Base-by-base conservation (phyloP, 2,329 filamentous ascomycete genomes). In the Microsporum canis region DNA sequence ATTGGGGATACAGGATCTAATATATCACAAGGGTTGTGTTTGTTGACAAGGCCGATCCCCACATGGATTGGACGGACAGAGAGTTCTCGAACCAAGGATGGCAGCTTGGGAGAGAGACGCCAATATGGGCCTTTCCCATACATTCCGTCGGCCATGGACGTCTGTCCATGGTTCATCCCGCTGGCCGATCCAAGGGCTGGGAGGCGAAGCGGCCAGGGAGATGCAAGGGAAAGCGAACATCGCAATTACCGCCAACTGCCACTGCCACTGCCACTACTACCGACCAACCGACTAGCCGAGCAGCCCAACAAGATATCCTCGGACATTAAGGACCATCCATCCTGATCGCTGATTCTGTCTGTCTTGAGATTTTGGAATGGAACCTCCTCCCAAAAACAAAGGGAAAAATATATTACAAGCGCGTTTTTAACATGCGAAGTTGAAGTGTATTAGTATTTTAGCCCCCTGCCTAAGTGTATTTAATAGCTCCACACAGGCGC, bases 51-150 rank as follows among this genome's bases (percentile, higher is more conserved):
- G 31, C 49, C 49, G 49, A 53, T 53, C 49, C 14, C 49, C 49
- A 33, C 49, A 53, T 53, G 49, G 31, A 27, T 34, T 53, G 31
- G 49, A 31, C 49, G 29, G 49, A 33, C 27, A 53, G n/a, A 33
- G 49, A 53, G 49, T 53, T 53, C 49, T 53, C 49, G 49, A 53
- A 53, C 49, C 49, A 53, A 33, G 49, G 31, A 53, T 31, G 49
- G 27, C 6, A 17, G 29, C 49, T 31, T 29, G 49, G 49, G 12
- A 53, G 12, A n/a, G 49, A 34, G 12, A 12, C 43, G 23, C 23
- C 43, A 4, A 17, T 47, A 14, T n/a, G 7, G 41, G 14, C 41
- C 38, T 39, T 45, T 53, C 27, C 47, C 47, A 53, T 33, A 27
- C 17, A 23, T 23, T 23, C 17, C 17, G 17, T 23, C 17, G 17